Conservation (phyloP, 2,329 filamentous ascomycete genomes). For the Plectosphaerella cucumerina region DNA sequence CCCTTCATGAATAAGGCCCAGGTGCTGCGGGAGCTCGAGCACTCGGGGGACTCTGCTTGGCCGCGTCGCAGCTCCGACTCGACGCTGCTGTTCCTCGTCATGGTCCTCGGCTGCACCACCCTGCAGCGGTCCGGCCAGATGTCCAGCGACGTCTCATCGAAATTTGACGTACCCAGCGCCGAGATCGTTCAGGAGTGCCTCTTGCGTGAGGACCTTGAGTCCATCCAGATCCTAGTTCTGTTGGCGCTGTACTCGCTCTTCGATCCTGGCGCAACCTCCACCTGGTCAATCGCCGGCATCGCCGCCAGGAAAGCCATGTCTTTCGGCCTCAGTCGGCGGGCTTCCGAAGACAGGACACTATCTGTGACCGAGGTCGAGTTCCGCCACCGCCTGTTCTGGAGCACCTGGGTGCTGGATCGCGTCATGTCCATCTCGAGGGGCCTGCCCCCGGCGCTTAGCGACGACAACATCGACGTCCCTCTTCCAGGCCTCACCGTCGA, state of each 20-base stretch:
- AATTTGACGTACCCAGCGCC: conserved; percentile 31
- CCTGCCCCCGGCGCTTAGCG: conserved; percentile 31
- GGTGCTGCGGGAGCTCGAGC: conserved; percentile 28
- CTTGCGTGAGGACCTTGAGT: conserved; percentile 26
- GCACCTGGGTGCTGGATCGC: conserved; percentile 38
- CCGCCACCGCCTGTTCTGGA: conserved; percentile 38
- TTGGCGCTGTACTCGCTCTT: conserved; percentile 39
- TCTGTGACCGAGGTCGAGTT: conserved; percentile 23
- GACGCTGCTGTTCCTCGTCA: conserved; percentile 36
- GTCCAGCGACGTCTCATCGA: conserved; percentile 22
- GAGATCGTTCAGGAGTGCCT: conserved; percentile 37
- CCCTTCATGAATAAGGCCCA: conserved; percentile 36
- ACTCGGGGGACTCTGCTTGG: conserved; percentile 16
- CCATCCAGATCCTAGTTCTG: conserved; percentile 35
- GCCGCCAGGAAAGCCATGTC: conserved; percentile 33
- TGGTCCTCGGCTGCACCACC: conserved; percentile 42
- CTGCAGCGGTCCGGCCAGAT: conserved; percentile 37
- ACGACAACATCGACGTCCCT: conserved; percentile 34
- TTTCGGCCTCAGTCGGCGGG: conserved; percentile 28
- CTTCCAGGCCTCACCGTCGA: conserved; percentile 39
- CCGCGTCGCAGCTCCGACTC: conserved; percentile 22
- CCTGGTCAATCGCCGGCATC: conserved; percentile 35
- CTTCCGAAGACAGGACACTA: conserved; percentile 19
- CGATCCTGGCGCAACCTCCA: conserved; percentile 32
- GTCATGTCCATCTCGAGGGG: conserved; percentile 39